These are phyloP conservation scores for Lachancea mirantina DNA, from an alignment of 805 yeast genomes.

Conservation along the genomic window DNA sequence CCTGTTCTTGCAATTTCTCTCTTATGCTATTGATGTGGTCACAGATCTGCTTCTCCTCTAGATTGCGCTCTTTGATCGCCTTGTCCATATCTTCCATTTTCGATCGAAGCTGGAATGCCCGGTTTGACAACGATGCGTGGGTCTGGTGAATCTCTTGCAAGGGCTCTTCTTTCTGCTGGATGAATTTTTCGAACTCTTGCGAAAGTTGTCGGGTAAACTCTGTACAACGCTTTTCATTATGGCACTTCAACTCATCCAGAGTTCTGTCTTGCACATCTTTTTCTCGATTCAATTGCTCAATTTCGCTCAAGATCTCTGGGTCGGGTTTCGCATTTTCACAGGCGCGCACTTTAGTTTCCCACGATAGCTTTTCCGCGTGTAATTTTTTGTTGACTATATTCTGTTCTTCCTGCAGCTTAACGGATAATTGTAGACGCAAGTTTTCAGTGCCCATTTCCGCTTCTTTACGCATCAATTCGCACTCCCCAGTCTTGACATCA, in stretches of 20 bases:
- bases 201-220: slow-evolving; percentile 12
- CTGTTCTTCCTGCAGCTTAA: slow-evolving; percentile 20
- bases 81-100: slow-evolving; percentile 15
- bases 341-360: slow-evolving; percentile 20
- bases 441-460: slow-evolving; percentile 19
- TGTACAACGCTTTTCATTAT: slow-evolving; percentile 12
- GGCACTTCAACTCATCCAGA: slow-evolving; percentile 10
- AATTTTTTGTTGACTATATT: slow-evolving; percentile 17
- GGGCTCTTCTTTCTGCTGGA: slow-evolving; percentile 17
- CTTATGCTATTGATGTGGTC: slow-evolving; percentile 12
- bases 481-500: slow-evolving; percentile 16
- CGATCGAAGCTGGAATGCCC: slow-evolving; percentile 9
- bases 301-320: slow-evolving; percentile 24
- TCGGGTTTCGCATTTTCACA: slow-evolving; percentile 27
- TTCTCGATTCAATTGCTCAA: slow-evolving; percentile 23
- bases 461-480: slow-evolving; percentile 12
- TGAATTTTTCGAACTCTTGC: slow-evolving; percentile 20
- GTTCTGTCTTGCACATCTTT: slow-evolving; percentile 15
- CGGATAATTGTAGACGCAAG: slow-evolving; percentile 16
- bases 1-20: slow-evolving; percentile 1
- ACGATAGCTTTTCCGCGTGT: slow-evolving; percentile 13
- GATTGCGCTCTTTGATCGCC: slow-evolving; percentile 18
- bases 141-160: slow-evolving; percentile 18
- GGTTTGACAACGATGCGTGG: slow-evolving; percentile 12
- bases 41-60: slow-evolving; percentile 11